phyloP scores from a whole-genome alignment of 306 rosid genomes.

The Myrica gale region DNA sequence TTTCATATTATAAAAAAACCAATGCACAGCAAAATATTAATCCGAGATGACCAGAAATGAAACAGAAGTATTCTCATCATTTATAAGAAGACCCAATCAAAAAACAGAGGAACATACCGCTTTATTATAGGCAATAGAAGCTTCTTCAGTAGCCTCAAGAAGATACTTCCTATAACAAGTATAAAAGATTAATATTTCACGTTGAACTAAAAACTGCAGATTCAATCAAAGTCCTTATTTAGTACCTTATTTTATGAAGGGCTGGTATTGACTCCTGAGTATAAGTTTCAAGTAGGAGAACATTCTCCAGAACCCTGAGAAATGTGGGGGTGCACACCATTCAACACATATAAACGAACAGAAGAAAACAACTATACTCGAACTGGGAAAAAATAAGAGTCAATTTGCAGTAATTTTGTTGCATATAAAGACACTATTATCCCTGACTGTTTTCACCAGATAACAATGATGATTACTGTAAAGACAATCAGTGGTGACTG shows the following conservation, averaged over 20 bases:
- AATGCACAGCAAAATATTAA: background rate
- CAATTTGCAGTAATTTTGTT: background rate
- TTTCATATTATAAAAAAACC: background rate
- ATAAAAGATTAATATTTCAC: conserved; percentile 4
- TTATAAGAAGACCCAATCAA: conserved; percentile 1
- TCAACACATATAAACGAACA: conserved; percentile 14
- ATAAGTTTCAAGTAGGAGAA: conserved; percentile 72
- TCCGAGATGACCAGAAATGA: background rate
- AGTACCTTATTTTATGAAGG: conserved; percentile 80
- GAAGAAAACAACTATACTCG: background rate
- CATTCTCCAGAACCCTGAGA: conserved; percentile 74
- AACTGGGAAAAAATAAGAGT: background rate
- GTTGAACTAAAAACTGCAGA: conserved; percentile 9
- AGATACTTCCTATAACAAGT: conserved; percentile 67
- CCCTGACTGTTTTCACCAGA: background rate
- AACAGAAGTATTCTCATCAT: background rate
- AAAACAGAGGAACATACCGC: conserved; percentile 53
- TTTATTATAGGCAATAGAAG: conserved; percentile 78
- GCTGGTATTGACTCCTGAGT: conserved; percentile 79
- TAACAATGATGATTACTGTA: background rate
- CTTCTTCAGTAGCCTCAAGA: conserved; percentile 85
- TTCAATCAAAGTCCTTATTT: conserved; percentile 12
- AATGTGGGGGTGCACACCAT: conserved; percentile 18
- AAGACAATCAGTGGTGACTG: background rate
- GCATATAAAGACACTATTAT: background rate